phyloP scores from a whole-genome alignment of 495 filamentous ascomycete genomes.

The Hypoxylon fuscum region DNA sequence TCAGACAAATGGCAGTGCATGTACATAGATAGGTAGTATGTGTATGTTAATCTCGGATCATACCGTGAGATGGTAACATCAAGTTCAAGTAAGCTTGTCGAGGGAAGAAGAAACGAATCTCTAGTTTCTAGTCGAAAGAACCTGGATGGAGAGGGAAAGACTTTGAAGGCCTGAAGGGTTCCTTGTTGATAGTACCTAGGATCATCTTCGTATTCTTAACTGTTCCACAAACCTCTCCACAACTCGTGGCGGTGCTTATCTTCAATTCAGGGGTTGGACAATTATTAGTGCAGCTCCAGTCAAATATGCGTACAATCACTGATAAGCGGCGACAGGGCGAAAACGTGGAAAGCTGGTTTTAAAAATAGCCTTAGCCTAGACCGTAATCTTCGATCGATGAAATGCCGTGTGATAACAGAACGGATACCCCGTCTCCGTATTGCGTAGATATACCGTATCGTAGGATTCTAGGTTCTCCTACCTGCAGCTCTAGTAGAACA shows the following conservation, averaged over 20 bases:
- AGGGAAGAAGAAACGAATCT: not conserved
- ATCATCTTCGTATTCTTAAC: slow-evolving; percentile 30
- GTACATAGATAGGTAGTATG: slow-evolving; percentile 4
- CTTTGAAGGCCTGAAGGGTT: too few relatives aligned
- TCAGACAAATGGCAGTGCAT: slow-evolving; percentile 12
- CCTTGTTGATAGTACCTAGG: too few relatives aligned
- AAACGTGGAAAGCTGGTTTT: slow-evolving; percentile 39
- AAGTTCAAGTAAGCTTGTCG: not conserved
- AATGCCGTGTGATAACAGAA: slow-evolving; percentile 19
- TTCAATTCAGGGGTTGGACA: slow-evolving; percentile 30
- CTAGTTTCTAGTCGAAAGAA: not conserved
- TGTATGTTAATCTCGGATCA: slow-evolving; percentile 27
- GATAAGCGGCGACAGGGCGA: slow-evolving; percentile 37
- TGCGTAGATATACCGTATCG: slow-evolving; percentile 10
- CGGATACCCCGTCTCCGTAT: slow-evolving; percentile 24
- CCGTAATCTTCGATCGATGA: slow-evolving; percentile 31
- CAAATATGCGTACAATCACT: slow-evolving; percentile 28
- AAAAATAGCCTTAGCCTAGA: slow-evolving; percentile 38
- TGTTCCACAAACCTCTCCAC: slow-evolving; percentile 18
- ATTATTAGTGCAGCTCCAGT: slow-evolving; percentile 5
- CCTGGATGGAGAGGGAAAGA: not conserved
- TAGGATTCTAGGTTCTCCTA: not conserved
- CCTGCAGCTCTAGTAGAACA: not conserved
- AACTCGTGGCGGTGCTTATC: slow-evolving; percentile 41
- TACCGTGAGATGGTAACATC: slow-evolving; percentile 23